These are phyloP conservation scores for Macrophomina phaseolina DNA, from an alignment of 2,329 filamentous ascomycete species.

Conservation along the genomic window DNA sequence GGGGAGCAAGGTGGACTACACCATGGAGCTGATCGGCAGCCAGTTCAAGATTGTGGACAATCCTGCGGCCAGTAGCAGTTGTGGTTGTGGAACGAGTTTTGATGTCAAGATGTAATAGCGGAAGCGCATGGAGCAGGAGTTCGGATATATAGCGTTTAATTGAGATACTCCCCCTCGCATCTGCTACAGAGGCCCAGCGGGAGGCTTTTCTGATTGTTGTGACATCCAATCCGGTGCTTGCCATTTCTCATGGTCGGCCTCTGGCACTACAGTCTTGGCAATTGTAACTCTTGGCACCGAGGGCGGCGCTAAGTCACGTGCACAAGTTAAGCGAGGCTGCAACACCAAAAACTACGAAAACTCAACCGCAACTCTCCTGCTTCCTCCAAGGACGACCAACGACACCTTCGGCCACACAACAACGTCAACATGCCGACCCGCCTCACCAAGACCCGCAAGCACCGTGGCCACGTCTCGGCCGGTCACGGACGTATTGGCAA, in stretches of 20 bases:
- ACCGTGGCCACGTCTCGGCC: constrained; percentile 97
- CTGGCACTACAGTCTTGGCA: not conserved
- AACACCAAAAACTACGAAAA: constrained; percentile 2
- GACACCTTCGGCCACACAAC: constrained; percentile 26
- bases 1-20: constrained; percentile 95
- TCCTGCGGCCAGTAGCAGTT: constrained; percentile 88
- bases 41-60: constrained; percentile 98
- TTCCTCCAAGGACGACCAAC: constrained; percentile 18
- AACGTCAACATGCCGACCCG: constrained; percentile 68
- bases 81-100: constrained; percentile 96
- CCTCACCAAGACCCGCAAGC: constrained; percentile 78
- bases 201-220: too few relatives aligned
- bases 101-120: constrained; percentile 70
- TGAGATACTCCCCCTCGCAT: not conserved
- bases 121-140: not conserved
- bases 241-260: constrained; percentile 5
- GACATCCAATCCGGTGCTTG: too few relatives aligned
- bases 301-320: not conserved
- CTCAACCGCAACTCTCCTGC: constrained; percentile 1
- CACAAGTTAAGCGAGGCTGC: not conserved
- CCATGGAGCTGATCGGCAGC: constrained; percentile 90
- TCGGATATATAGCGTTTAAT: not conserved
- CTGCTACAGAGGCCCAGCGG: too few relatives aligned
- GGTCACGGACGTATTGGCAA: constrained; percentile 98
- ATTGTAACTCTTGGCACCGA: not conserved